Evolutionary conservation across 1,284 basidiomycete genomes (phyloP).

Genomic region (Cutaneotrichosporon spelunceum): DNA sequence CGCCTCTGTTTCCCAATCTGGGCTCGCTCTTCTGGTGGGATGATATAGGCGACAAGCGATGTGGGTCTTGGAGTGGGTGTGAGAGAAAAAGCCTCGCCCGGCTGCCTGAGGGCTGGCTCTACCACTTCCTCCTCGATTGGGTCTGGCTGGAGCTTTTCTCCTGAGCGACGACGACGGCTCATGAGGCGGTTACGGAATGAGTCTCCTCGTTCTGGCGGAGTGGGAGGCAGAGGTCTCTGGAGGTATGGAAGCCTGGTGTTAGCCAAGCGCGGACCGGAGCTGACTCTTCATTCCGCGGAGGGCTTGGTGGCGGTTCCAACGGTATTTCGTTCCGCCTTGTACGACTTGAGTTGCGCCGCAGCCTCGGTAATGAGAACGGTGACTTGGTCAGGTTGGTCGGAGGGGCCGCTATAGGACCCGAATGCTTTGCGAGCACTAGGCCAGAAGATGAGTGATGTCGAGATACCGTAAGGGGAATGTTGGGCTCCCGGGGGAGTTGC

Average conservation of each 20-base stretch:
- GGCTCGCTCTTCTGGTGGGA: slow-evolving; percentile 22
- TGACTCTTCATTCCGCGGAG: background rate
- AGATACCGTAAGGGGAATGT: background rate
- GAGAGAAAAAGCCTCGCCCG: background rate
- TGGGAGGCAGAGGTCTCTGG: slow-evolving; percentile 19
- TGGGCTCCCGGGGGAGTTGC: background rate
- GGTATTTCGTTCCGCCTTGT: background rate
- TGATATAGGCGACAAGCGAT: slow-evolving; percentile 17
- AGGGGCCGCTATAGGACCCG: background rate
- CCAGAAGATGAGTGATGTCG: background rate
- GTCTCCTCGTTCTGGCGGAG: slow-evolving; percentile 2
- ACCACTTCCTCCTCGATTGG: slow-evolving; percentile 2
- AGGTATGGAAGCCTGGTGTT: slow-evolving; percentile 12
- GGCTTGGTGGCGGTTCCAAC: background rate
- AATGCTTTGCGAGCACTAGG: background rate
- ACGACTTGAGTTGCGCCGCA: slow-evolving; percentile 6
- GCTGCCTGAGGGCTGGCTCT: background rate
- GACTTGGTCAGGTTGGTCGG: background rate
- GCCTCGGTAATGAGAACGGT: background rate
- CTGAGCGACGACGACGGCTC: background rate
- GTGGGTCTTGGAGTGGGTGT: background rate
- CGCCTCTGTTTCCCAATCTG: slow-evolving; percentile 6
- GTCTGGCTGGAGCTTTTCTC: background rate
- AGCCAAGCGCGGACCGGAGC: background rate
- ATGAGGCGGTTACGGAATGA: slow-evolving; percentile 7